phyloP scores from a whole-genome alignment of 148 eudicot genomes.

The Amaranthus hypochondriacus region DNA sequence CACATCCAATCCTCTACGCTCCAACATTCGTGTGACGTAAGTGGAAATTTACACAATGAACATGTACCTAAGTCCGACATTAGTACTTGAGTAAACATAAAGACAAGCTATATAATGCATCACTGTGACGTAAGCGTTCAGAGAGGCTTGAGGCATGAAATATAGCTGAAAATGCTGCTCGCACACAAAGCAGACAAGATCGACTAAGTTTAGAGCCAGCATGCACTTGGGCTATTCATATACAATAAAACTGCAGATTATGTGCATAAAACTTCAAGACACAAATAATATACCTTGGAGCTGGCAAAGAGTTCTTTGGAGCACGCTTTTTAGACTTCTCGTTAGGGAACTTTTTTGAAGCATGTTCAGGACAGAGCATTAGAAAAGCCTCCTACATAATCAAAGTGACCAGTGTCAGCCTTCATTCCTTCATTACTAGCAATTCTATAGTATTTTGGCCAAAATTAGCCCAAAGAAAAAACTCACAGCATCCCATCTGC shows the following conservation, averaged over 20 bases:
- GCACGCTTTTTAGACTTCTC: slow-evolving; percentile 50
- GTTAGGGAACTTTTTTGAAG: slow-evolving; percentile 59
- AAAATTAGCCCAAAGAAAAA: not conserved
- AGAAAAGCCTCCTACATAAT: slow-evolving; percentile 51
- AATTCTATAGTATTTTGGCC: not conserved
- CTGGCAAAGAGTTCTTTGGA: slow-evolving; percentile 26
- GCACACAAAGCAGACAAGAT: not conserved
- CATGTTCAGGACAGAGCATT: slow-evolving; percentile 73
- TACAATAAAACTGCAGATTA: not conserved
- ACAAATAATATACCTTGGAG: slow-evolving; percentile 35
- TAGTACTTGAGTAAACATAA: no score
- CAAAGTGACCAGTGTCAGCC: not conserved
- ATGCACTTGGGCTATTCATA: not conserved
- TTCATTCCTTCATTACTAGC: not conserved
- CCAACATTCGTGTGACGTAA: no score
- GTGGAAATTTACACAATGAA: no score
- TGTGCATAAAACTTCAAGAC: not conserved
- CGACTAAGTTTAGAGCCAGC: not conserved
- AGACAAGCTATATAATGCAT: not conserved
- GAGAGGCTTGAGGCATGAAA: not conserved
- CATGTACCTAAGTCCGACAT: no score
- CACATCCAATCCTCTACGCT: no score
- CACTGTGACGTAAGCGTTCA: not conserved
- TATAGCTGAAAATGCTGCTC: not conserved
- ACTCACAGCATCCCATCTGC: slow-evolving; percentile 91